phyloP scores from a whole-genome alignment of 345 rosid genomes.

The Cardamine occulta region DNA sequence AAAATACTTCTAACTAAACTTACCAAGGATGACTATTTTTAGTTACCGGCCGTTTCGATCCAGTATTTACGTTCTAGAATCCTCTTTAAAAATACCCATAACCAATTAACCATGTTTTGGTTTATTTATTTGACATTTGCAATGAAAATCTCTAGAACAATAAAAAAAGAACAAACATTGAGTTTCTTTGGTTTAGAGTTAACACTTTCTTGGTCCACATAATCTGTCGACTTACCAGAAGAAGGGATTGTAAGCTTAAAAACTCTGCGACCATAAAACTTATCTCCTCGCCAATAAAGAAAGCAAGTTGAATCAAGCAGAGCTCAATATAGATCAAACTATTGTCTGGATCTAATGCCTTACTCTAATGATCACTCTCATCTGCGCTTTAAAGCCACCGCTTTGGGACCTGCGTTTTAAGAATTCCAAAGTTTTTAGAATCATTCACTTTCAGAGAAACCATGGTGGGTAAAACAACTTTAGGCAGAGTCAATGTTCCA shows the following conservation, averaged over 20 bases:
- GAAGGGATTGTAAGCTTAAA: background rate
- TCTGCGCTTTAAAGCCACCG: conserved; percentile 23
- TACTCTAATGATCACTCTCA: conserved; percentile 23
- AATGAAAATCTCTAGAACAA: conserved; percentile 9
- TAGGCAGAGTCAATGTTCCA: background rate
- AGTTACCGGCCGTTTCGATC: background rate
- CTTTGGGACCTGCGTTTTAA: conserved; percentile 38
- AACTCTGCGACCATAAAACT: background rate
- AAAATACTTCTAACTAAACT: background rate
- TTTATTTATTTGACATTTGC: conserved; percentile 4
- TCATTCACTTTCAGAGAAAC: conserved; percentile 16
- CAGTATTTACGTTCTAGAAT: background rate
- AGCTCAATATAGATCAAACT: conserved; percentile 5
- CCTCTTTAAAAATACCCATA: background rate
- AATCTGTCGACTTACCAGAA: background rate
- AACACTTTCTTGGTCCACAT: background rate
- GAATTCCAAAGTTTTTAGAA: background rate
- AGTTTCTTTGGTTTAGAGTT: conserved; percentile 13
- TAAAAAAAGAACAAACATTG: background rate
- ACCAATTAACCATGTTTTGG: background rate
- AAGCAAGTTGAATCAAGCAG: conserved; percentile 19
- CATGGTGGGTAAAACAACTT: background rate
- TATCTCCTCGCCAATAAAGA: background rate
- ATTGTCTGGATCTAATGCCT: background rate
- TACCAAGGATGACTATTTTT: background rate